Conservation (phyloP, 2,329 filamentous ascomycete species). For the Cytospora schulzeri region DNA sequence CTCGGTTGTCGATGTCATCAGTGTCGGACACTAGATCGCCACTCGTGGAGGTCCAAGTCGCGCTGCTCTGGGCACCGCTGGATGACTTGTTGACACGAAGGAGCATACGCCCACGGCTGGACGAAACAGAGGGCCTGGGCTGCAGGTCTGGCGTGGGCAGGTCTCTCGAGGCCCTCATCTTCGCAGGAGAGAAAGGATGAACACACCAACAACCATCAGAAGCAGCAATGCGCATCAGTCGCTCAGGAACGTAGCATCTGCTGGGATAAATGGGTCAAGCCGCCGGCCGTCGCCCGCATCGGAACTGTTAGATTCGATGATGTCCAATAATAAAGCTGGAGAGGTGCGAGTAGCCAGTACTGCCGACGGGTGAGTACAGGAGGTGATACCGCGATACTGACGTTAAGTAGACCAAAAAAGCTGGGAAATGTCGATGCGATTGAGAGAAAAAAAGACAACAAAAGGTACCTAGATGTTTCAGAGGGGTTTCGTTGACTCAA, state of each 20-base stretch:
- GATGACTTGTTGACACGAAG: conserved; percentile 26
- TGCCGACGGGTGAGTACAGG: conserved; percentile 25
- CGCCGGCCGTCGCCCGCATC: neutral
- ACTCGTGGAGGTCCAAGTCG: conserved; percentile 61
- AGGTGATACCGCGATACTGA: conserved; percentile 23
- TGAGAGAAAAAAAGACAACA: conserved; percentile 1
- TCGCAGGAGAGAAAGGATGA: neutral
- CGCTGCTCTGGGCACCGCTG: conserved; percentile 43
- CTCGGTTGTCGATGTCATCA: conserved; percentile 52
- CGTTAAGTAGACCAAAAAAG: conserved; percentile 16
- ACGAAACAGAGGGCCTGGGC: conserved; percentile 23
- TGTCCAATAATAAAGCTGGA: conserved; percentile 25
- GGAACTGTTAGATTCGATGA: conserved; percentile 16
- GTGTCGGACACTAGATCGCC: conserved; percentile 52
- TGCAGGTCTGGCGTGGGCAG: conserved; percentile 25
- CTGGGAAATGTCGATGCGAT: conserved; percentile 8
- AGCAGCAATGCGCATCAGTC: conserved; percentile 18
- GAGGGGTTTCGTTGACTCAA: neutral
- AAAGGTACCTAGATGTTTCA: neutral
- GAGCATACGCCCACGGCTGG: conserved; percentile 17
- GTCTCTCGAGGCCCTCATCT: conserved; percentile 19
- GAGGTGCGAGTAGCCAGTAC: conserved; percentile 17
- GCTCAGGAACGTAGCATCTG: conserved; percentile 1
- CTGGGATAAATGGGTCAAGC: conserved; percentile 1
- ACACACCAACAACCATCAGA: conserved; percentile 10